These are phyloP conservation scores for Metarhizium brunneum DNA, from an alignment of 2,329 filamentous ascomycete genomes.

Conservation along the genomic window DNA sequence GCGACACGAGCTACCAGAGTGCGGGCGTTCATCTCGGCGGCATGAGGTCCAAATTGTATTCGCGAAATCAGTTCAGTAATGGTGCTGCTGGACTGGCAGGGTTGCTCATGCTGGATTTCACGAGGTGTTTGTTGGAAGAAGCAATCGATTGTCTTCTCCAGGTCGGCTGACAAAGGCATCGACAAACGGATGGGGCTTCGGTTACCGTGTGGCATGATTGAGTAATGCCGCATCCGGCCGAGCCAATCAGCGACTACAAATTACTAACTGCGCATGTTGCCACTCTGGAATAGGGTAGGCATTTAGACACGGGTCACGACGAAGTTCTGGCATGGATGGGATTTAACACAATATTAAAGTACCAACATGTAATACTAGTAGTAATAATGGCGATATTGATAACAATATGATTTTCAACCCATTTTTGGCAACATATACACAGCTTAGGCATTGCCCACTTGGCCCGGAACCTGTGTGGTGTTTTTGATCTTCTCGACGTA, in stretches of 20 bases:
- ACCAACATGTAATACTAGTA: not conserved
- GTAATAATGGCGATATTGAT: not conserved
- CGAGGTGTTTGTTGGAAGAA: not conserved
- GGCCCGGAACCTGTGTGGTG: no score
- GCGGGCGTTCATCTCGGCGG: constrained; percentile 33
- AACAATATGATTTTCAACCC: no score
- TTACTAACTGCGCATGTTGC: constrained; percentile 3
- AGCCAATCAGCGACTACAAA: constrained; percentile 11
- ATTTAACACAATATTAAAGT: not conserved
- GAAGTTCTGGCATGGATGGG: no score
- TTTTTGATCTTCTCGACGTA: no score
- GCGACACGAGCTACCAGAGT: constrained; percentile 30
- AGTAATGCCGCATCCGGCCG: constrained; percentile 9
- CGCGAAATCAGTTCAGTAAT: not conserved
- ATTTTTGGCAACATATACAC: no score
- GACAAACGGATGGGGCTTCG: constrained; percentile 1
- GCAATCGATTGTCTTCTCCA: constrained; percentile 1
- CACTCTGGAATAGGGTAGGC: not conserved
- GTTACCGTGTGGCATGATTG: constrained; percentile 9
- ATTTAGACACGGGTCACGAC: not conserved
- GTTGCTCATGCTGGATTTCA: not conserved
- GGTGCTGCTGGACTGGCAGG: not conserved
- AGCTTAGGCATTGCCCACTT: no score
- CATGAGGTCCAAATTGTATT: constrained; percentile 12
- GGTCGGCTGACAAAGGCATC: constrained; percentile 1